Evolutionary conservation across 495 filamentous ascomycete species (phyloP).

Genomic region (Aspergillus bridgeri): DNA sequence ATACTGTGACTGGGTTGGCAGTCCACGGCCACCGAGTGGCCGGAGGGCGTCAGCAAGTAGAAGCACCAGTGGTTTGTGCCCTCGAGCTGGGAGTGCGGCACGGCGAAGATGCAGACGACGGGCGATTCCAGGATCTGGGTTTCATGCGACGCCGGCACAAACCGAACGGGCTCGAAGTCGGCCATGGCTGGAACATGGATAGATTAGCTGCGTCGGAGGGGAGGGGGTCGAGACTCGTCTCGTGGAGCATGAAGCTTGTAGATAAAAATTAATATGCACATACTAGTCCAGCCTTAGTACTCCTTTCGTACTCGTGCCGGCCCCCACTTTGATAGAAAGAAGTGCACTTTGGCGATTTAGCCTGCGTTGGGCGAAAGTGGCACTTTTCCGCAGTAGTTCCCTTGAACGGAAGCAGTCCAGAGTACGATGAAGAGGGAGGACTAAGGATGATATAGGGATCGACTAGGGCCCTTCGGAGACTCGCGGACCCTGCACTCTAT

Average conservation of each 20-base stretch:
- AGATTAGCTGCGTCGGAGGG: not conserved
- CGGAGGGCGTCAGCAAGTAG: slow-evolving; percentile 5
- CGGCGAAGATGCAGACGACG: slow-evolving; percentile 2
- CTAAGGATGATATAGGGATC: not conserved
- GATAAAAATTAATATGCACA: not conserved
- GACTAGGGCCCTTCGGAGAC: not conserved
- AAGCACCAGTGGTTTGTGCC: slow-evolving; percentile 19
- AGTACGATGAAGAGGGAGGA: not conserved
- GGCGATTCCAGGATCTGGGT: slow-evolving; percentile 9
- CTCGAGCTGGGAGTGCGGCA: slow-evolving; percentile 1
- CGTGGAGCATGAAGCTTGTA: not conserved
- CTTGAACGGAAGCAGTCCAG: not conserved
- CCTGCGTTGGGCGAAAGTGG: not conserved
- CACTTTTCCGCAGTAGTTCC: not conserved
- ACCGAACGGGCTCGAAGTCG: slow-evolving; percentile 11
- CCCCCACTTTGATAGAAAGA: not conserved
- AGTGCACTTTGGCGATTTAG: not conserved
- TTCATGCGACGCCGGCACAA: slow-evolving; percentile 8
- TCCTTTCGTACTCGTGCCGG: not conserved
- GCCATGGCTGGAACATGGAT: slow-evolving; percentile 5
- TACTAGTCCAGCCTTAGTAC: not conserved
- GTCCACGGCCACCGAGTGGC: slow-evolving; percentile 6
- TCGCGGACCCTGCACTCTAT: too few relatives aligned
- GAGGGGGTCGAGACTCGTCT: not conserved
- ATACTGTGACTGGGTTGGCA: slow-evolving; percentile 8